phyloP scores from a whole-genome alignment of 192 early-diverging fungal species.

The Haplosporangium gracile region DNA sequence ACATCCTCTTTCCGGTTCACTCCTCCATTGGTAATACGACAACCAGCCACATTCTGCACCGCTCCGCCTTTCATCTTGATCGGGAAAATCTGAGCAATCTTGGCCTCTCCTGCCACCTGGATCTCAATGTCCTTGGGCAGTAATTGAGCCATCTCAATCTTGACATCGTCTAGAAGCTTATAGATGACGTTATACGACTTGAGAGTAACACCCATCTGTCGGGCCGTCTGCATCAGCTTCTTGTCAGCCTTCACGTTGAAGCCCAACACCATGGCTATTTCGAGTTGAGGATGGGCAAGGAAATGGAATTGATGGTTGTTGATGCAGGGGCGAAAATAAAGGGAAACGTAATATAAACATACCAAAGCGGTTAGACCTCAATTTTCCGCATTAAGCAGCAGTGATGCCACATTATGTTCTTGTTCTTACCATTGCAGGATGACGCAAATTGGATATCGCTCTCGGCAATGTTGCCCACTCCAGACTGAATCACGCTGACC shows the following conservation, averaged over 20 bases:
- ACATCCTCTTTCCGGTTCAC: conserved; percentile 72
- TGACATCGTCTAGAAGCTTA: conserved; percentile 92
- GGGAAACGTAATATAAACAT: neutral
- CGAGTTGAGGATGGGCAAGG: neutral
- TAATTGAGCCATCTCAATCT: conserved; percentile 77
- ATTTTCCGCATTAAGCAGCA: neutral
- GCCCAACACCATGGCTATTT: conserved; percentile 76
- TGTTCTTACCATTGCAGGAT: conserved; percentile 57
- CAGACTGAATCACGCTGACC: conserved; percentile 78
- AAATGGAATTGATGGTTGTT: neutral
- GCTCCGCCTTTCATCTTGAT: conserved; percentile 84
- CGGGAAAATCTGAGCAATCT: conserved; percentile 85
- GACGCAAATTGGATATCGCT: conserved; percentile 87
- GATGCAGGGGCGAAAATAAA: neutral
- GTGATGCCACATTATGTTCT: neutral
- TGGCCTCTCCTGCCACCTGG: conserved; percentile 91
- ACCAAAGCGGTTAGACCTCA: neutral
- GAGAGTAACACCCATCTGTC: conserved; percentile 73
- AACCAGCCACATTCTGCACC: conserved; percentile 85
- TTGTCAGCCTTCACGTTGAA: conserved; percentile 94
- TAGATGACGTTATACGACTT: conserved; percentile 90
- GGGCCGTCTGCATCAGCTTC: conserved; percentile 72
- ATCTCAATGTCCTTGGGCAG: conserved; percentile 84
- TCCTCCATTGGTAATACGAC: conserved; percentile 83
- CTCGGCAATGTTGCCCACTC: conserved; percentile 90